Evolutionary conservation across 2,329 filamentous ascomycete species (phyloP), one percentile per base, ranked within the genome.

Genomic region (Microsporum audouinii): DNA sequence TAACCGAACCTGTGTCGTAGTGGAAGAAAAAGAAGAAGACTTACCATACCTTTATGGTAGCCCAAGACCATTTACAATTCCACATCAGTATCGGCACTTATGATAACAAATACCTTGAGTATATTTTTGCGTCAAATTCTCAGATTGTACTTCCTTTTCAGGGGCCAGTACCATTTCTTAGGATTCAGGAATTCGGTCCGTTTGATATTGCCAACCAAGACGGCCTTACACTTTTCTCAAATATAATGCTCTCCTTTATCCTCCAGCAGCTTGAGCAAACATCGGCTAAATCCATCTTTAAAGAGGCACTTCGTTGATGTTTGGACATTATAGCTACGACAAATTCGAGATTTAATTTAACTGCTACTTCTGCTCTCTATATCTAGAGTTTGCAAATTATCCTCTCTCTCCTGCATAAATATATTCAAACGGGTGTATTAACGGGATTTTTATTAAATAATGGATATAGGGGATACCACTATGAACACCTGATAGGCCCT

Each of bases 81-180:
- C 45, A 61, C 56, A 63, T 64, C n/a, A 62, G 61, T 39, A 62
- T 64, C 12, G 62, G 62, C 12, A 64, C 60, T 8, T 64, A 64
- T n/a, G 55, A 62, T 29, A 57, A 33, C 1, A 58, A n/a, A 51
- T 64, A 64, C 51, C 62, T 64, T 27, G 45, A 64, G 34, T 64
- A 64, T 27, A 64, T 64, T 49, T 64, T 64, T 45, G 14, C 58
- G 14, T 58, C 58, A 38, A 60, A 36, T 31, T 43, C 59, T 33
- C 39, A 43, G 29, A 39, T 49, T 14, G 36, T 62, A 29, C 60
- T 55, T 34, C 41, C 61, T 41, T 29, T 31, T 39, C 58, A 33
- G 33, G 23, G 57, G 3, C 6, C 34, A 51, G 31, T 31, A 8
- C 41, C 34, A 5, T 64, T 62, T 59, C 58, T 64, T 34, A 5